Evolutionary conservation across 106 monocot genomes (phyloP).

Genomic region (Platanthera guangdongensis): DNA sequence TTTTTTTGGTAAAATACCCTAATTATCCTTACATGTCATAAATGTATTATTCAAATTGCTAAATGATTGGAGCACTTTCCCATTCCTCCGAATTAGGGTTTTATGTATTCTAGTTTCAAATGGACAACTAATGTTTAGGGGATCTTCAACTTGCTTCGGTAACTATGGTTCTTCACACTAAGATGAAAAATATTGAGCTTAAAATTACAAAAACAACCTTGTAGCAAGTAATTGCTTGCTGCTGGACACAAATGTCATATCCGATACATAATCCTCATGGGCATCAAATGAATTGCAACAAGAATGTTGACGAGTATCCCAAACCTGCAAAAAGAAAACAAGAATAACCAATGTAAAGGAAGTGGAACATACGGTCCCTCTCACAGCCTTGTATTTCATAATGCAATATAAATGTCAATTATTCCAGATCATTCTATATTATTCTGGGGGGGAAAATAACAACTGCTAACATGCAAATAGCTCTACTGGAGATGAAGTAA

Average conservation of each 20-base stretch:
- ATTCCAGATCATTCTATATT: background rate
- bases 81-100: too few relatives aligned
- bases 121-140: too few relatives aligned
- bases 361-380: background rate
- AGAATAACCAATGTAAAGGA: conserved; percentile 1
- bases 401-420: background rate
- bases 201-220: conserved; percentile 24
- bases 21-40: too few relatives aligned
- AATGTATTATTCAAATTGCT: too few relatives aligned
- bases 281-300: conserved; percentile 60
- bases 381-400: background rate
- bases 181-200: background rate
- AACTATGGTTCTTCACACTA: too few relatives aligned
- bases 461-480: background rate
- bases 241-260: conserved; percentile 44
- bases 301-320: conserved; percentile 54
- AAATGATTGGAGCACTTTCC: too few relatives aligned
- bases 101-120: too few relatives aligned
- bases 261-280: conserved; percentile 60
- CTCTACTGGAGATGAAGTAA: background rate
- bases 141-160: too few relatives aligned
- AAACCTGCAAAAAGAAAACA: conserved; percentile 34
- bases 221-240: conserved; percentile 43
- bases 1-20: too few relatives aligned
- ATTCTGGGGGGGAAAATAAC: background rate